Evolutionary conservation across 2,329 filamentous ascomycete genomes (phyloP).

Genomic region (Sclerotiophoma versabilis): DNA sequence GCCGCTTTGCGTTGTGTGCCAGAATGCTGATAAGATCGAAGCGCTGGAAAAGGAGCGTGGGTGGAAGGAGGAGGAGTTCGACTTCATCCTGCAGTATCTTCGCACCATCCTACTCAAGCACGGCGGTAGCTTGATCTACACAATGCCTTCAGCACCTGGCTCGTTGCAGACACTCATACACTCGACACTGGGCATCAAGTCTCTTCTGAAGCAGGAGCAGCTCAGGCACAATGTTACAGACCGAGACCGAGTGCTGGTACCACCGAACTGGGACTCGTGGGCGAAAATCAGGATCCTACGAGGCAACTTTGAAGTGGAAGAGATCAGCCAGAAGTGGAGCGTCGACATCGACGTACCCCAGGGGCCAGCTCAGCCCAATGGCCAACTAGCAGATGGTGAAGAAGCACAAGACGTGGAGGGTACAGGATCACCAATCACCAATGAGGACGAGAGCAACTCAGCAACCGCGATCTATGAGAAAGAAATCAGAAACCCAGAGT

Average conservation of each 20-base stretch:
- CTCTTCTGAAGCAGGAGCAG: slow-evolving; percentile 65
- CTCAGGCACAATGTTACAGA: slow-evolving; percentile 80
- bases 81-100: slow-evolving; percentile 92
- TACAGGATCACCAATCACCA: slow-evolving; percentile 8
- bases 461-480: slow-evolving; percentile 79
- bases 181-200: slow-evolving; percentile 85
- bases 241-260: slow-evolving; percentile 91
- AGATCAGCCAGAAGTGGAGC: slow-evolving; percentile 83
- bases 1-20: slow-evolving; percentile 91
- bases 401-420: slow-evolving; percentile 21
- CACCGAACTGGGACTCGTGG: slow-evolving; percentile 98
- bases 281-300: slow-evolving; percentile 92
- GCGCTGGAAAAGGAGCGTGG: slow-evolving; percentile 84
- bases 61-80: slow-evolving; percentile 97
- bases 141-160: slow-evolving; percentile 64
- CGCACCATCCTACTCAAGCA: slow-evolving; percentile 83
- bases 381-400: slow-evolving; percentile 23
- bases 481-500: slow-evolving; percentile 77
- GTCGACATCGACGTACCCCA: slow-evolving; percentile 71
- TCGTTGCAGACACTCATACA: slow-evolving; percentile 82
- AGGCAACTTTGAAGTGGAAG: slow-evolving; percentile 91
- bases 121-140: slow-evolving; percentile 65
- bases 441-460: slow-evolving; percentile 48
- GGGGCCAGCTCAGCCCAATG: slow-evolving; percentile 35
- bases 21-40: slow-evolving; percentile 94